Evolutionary conservation across 148 eudicot species (phyloP).

Genomic region (Polygonum aviculare): DNA sequence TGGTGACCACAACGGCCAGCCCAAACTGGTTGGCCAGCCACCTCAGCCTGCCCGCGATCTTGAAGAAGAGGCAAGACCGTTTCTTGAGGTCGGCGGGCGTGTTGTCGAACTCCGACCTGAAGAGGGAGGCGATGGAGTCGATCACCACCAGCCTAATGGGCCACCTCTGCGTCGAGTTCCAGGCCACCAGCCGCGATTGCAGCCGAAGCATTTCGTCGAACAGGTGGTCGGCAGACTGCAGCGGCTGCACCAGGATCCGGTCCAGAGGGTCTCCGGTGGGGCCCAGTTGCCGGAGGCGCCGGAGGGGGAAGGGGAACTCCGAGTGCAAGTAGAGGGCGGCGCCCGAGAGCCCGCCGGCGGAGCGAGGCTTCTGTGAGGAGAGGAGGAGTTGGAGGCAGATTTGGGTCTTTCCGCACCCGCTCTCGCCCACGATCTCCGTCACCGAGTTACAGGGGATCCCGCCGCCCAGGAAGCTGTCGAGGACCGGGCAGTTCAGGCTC

Average conservation of each 20-base stretch:
- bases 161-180: slow-evolving; percentile 15
- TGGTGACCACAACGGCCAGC: slow-evolving; percentile 64
- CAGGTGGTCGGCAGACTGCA: slow-evolving; percentile 58
- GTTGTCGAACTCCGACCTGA: slow-evolving; percentile 66
- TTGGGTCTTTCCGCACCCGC: slow-evolving; percentile 85
- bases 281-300: slow-evolving; percentile 59
- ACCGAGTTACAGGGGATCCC: slow-evolving; percentile 68
- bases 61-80: slow-evolving; percentile 55
- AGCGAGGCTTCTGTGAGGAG: slow-evolving; percentile 61
- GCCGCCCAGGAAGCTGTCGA: slow-evolving; percentile 58
- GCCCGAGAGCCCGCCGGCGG: slow-evolving; percentile 51
- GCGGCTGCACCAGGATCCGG: slow-evolving; percentile 29
- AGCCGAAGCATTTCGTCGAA: slow-evolving; percentile 64
- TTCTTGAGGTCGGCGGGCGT: slow-evolving; percentile 44
- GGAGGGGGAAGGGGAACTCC: slow-evolving; percentile 71
- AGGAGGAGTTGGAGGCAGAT: slow-evolving; percentile 79
- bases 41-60: slow-evolving; percentile 55
- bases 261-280: slow-evolving; percentile 37
- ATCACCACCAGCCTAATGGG: slow-evolving; percentile 56
- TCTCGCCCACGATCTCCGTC: slow-evolving; percentile 77
- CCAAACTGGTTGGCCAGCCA: slow-evolving; percentile 50
- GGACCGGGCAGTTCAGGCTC: slow-evolving; percentile 49
- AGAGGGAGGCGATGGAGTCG: slow-evolving; percentile 74
- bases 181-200: slow-evolving; percentile 28
- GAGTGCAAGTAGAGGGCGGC: slow-evolving; percentile 66